Evolutionary conservation across 2,329 filamentous ascomycete genomes (phyloP).

Genomic region (Pezicula neosporulosa): DNA sequence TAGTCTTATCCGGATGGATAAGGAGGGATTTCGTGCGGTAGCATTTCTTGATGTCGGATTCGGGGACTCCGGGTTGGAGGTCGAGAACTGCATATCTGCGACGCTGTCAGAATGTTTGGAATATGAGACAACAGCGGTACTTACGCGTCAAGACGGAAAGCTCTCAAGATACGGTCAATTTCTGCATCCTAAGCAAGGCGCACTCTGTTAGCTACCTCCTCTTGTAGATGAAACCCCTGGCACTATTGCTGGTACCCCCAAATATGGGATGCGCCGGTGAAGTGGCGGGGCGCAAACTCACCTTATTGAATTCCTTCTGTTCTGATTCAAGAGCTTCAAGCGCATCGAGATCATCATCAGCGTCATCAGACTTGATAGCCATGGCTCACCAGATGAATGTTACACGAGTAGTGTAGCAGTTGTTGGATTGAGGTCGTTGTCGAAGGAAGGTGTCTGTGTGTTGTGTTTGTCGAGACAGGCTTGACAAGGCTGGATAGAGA

Average conservation of each 20-base stretch:
- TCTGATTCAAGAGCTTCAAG: constrained; percentile 80
- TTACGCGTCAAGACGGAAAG: constrained; percentile 76
- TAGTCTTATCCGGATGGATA: constrained; percentile 97
- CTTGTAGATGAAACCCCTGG: background rate
- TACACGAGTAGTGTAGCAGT: constrained; percentile 6
- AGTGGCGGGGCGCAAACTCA: constrained; percentile 29
- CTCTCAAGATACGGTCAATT: constrained; percentile 88
- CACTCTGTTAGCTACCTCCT: constrained; percentile 1
- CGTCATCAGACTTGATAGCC: constrained; percentile 23
- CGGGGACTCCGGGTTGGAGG: constrained; percentile 89
- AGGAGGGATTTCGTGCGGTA: constrained; percentile 98
- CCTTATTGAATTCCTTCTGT: constrained; percentile 89
- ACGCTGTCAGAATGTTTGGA: constrained; percentile 5
- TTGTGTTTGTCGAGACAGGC: background rate
- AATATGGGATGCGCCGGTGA: background rate
- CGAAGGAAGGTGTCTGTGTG: too few relatives aligned
- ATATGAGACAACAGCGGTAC: constrained; percentile 21
- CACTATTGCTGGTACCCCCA: background rate
- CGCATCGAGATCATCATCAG: constrained; percentile 64
- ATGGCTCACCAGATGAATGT: constrained; percentile 25
- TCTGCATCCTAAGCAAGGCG: constrained; percentile 73
- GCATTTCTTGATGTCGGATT: constrained; percentile 89
- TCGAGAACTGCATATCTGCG: constrained; percentile 86
- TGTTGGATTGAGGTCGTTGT: background rate
- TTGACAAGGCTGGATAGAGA: background rate